phyloP scores from a whole-genome alignment of 2,329 filamentous ascomycete genomes.

The Scopulariopsis brevicaulis region DNA sequence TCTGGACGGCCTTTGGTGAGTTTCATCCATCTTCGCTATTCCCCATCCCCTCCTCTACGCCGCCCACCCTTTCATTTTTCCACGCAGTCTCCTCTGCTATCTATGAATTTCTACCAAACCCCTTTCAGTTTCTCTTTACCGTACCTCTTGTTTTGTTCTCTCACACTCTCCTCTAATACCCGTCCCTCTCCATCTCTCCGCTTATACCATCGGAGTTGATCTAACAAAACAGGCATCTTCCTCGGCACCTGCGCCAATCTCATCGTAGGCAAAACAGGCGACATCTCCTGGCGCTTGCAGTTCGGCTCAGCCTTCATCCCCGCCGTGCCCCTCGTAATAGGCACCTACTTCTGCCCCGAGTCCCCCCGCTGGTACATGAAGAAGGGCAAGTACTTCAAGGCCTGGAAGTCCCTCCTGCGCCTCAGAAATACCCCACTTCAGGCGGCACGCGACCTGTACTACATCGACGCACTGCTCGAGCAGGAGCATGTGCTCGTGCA shows the following conservation, averaged over 20 bases:
- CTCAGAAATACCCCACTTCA: conserved; percentile 48
- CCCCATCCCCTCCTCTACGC: too few relatives aligned
- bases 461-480: conserved; percentile 30
- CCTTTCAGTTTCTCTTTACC: too few relatives aligned
- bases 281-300: conserved; percentile 44
- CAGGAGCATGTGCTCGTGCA: conserved; percentile 16
- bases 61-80: too few relatives aligned
- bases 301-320: conserved; percentile 52
- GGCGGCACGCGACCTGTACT: conserved; percentile 51
- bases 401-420: conserved; percentile 42
- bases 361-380: conserved; percentile 58
- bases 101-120: too few relatives aligned
- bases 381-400: conserved; percentile 40
- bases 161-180: too few relatives aligned
- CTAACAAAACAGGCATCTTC: conserved; percentile 38
- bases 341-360: conserved; percentile 51
- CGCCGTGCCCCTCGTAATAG: conserved; percentile 45
- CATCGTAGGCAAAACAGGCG: conserved; percentile 46
- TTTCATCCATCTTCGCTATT: neutral
- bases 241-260: conserved; percentile 56
- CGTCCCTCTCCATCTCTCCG: too few relatives aligned
- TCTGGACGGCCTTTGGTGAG: conserved; percentile 39
- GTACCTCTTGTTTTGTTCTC: too few relatives aligned
- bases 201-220: too few relatives aligned
- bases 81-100: too few relatives aligned